phyloP scores from a whole-genome alignment of 2,329 filamentous ascomycete genomes.

The Penicillium digitatum region DNA sequence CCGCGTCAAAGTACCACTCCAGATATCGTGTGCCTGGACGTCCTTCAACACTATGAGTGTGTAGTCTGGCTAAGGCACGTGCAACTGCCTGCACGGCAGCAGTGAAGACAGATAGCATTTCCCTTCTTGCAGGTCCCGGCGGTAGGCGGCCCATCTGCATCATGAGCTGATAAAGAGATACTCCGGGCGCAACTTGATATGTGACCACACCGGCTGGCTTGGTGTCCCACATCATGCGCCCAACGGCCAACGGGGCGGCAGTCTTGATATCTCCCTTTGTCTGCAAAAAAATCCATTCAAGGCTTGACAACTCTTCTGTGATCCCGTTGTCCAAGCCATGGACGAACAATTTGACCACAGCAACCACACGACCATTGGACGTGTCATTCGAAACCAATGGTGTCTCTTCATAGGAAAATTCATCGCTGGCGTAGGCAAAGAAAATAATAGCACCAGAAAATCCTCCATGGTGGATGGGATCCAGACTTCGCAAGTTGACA shows the following conservation, averaged over 20 bases:
- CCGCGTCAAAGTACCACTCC: not conserved
- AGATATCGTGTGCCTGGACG: not conserved
- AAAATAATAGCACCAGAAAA: conserved; percentile 3
- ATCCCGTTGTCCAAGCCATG: not conserved
- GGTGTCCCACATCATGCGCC: not conserved
- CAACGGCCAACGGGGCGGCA: not conserved
- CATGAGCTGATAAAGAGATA: conserved; percentile 1
- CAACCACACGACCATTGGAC: not conserved
- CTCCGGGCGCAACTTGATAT: not conserved
- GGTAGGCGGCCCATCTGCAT: not conserved
- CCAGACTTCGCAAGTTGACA: not conserved
- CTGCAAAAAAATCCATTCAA: conserved; percentile 1
- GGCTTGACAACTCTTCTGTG: not conserved
- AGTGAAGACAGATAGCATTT: not conserved
- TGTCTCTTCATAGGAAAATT: not conserved
- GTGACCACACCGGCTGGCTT: not conserved
- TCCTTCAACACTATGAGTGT: not conserved
- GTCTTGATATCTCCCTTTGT: not conserved
- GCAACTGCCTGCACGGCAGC: not conserved
- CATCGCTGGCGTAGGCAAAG: not conserved
- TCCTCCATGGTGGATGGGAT: not conserved
- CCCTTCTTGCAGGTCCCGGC: not conserved
- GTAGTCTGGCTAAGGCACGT: not conserved
- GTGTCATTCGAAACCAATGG: not conserved
- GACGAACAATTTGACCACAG: not conserved